phyloP scores from a whole-genome alignment of 2,329 filamentous ascomycete genomes.

The Penicillium sp. region DNA sequence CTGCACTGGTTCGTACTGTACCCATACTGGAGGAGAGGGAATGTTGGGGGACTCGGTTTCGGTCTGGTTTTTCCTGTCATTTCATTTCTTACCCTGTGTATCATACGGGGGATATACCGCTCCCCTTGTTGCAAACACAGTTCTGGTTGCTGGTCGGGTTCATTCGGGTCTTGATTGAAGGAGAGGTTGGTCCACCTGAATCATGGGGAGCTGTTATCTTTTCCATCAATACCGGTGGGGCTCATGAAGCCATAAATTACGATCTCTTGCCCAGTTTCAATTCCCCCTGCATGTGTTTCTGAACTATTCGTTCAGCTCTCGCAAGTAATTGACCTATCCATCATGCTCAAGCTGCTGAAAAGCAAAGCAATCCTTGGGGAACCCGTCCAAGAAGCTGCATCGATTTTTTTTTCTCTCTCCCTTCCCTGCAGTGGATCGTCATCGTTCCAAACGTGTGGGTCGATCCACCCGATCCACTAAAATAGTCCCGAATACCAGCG shows the following conservation, averaged over 20 bases:
- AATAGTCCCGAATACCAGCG: neutral
- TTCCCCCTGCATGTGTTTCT: slow-evolving; percentile 11
- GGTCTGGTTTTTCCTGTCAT: slow-evolving; percentile 20
- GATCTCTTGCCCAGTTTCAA: neutral
- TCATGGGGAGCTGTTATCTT: neutral
- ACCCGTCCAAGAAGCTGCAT: neutral
- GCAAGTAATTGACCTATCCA: neutral
- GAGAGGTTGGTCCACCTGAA: neutral
- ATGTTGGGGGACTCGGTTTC: slow-evolving; percentile 23
- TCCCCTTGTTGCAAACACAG: too few relatives aligned
- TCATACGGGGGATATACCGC: slow-evolving; percentile 4
- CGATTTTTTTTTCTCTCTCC: slow-evolving; percentile 5
- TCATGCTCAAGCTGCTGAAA: neutral
- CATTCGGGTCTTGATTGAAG: slow-evolving; percentile 11
- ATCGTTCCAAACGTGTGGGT: slow-evolving; percentile 22
- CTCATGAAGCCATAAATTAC: neutral
- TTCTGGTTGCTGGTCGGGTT: slow-evolving; percentile 17
- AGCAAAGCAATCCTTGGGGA: neutral
- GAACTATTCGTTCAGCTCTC: neutral
- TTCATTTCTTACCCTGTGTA: slow-evolving; percentile 16
- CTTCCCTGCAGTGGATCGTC: slow-evolving; percentile 30
- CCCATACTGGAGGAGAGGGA: slow-evolving; percentile 11
- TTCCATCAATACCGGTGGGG: too few relatives aligned
- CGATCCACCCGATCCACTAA: slow-evolving; percentile 11
- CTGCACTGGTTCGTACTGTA: slow-evolving; percentile 10